Evolutionary conservation across 805 yeast genomes (phyloP), one percentile per base, ranked within the genome.

Genomic region (Candida loeiensis): DNA sequence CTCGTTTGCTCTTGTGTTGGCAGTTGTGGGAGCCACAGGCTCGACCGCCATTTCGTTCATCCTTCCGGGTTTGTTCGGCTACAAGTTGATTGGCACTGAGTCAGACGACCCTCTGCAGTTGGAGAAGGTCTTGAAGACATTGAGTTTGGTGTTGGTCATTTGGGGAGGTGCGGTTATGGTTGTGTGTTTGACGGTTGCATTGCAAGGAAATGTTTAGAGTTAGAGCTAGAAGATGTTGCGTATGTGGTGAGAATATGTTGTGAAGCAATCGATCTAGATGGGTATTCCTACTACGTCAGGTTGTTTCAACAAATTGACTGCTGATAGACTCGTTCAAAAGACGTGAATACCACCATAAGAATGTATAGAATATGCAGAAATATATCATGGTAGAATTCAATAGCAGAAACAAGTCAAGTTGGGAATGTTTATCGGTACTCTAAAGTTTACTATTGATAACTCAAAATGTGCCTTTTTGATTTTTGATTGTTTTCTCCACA

Each of bases 11-110:
- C 75, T 81, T 34, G 90, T 90, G 11, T 66, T 89, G 49, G 89
- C 95, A 1, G 69, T 89, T 47, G 95, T 89, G 3, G 97, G 97
- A 2, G 85, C 96, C 1, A 88, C 96, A 0, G 96, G 96, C 0
- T 86, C 95, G 1, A 89, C 96, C 0, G 78, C 95, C 4, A 88
- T 90, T 37, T 88, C 96, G 9, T 89, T 89, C 56, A 88, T 87
- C 20, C 69, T 89, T 34, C 97, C 97, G 0, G 96, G 96, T 0
- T 64, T 87, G 16, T 87, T 89, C 56, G 95, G 91, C 3, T 87
- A 76, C 62, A 80, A 76, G 50, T 68, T 89, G 44, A 74, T 85
- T 39, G 82, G 79, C n/a, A 63, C 76, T 4, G 73, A 69, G 22
- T 43, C 53, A 26, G 50, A 43, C 37, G 48, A 47, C 24, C 51